phyloP scores from a whole-genome alignment of 2,329 filamentous ascomycete genomes.

The Neonectria faginata region DNA sequence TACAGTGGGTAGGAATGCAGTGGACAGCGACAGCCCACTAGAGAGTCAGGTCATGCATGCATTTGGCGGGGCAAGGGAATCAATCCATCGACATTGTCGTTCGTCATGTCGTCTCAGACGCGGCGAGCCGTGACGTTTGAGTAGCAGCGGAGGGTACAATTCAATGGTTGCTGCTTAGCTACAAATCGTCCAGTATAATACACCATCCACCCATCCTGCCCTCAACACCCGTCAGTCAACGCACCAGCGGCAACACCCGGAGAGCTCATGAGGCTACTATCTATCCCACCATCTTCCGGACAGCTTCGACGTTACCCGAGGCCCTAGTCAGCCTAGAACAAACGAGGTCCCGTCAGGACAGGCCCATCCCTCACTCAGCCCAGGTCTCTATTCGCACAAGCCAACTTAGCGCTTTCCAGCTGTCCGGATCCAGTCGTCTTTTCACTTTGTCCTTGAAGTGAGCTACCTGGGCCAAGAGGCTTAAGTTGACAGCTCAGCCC shows the following conservation, averaged over 20 bases:
- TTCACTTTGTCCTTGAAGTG: too few species aligned
- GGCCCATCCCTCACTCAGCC: neutral
- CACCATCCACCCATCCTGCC: neutral
- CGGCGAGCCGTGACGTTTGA: too few species aligned
- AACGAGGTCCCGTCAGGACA: neutral
- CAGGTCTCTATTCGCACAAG: neutral
- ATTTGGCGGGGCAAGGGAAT: neutral
- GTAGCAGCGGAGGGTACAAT: too few species aligned
- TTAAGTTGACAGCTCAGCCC: neutral
- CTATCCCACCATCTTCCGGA: neutral
- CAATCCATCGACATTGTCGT: neutral
- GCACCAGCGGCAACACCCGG: neutral
- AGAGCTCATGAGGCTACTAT: neutral
- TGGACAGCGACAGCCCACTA: conserved; percentile 6
- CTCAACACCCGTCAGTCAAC: neutral
- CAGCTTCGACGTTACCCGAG: conserved; percentile 6
- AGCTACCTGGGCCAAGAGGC: too few species aligned
- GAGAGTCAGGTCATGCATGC: neutral
- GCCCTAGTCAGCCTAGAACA: neutral
- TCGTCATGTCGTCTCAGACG: neutral
- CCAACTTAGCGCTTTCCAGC: neutral
- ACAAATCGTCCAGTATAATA: neutral
- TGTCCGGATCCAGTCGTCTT: too few species aligned
- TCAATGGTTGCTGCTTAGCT: too few species aligned
- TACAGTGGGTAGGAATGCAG: neutral